Conservation (phyloP, 192 early-diverging fungal genomes). For the Coemansia sp. region DNA sequence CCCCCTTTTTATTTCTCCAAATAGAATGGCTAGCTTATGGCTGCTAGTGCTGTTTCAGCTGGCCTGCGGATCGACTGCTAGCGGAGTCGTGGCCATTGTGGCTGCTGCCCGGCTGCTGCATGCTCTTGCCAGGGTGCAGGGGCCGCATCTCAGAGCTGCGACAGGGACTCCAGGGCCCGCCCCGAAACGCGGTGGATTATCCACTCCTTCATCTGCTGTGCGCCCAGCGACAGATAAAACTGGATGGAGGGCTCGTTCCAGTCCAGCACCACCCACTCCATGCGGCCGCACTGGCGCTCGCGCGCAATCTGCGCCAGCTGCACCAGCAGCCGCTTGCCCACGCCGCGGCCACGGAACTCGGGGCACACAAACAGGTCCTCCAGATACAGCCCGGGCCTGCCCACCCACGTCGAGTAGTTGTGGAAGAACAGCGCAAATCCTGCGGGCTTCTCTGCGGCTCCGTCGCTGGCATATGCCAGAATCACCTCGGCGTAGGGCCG, state of each 20-base stretch:
- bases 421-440: constrained; percentile 84
- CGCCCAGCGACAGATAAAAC: constrained; percentile 75
- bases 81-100: constrained; percentile 12
- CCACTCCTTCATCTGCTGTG: constrained; percentile 71
- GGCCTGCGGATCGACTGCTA: constrained; percentile 13
- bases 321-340: constrained; percentile 67
- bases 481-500: constrained; percentile 67
- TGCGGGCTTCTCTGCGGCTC: constrained; percentile 48
- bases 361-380: constrained; percentile 77
- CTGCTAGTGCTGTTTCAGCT: constrained; percentile 19
- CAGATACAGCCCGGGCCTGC: constrained; percentile 75
- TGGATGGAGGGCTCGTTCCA: constrained; percentile 79
- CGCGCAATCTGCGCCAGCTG: constrained; percentile 66
- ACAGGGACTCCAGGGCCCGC: constrained; percentile 55
- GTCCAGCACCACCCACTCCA: constrained; percentile 84
- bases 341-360: constrained; percentile 62
- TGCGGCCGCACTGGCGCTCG: constrained; percentile 65
- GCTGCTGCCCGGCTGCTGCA: constrained; percentile 1
- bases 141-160: constrained; percentile 27
- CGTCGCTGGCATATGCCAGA: constrained; percentile 56
- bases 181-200: constrained; percentile 68
- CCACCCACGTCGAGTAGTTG: constrained; percentile 79
- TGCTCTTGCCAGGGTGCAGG: not conserved
- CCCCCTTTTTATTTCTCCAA: not conserved
- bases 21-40: not conserved